Base-by-base conservation (phyloP, 1,284 basidiomycete genomes). In the Leccinum pachyderme region DNA sequence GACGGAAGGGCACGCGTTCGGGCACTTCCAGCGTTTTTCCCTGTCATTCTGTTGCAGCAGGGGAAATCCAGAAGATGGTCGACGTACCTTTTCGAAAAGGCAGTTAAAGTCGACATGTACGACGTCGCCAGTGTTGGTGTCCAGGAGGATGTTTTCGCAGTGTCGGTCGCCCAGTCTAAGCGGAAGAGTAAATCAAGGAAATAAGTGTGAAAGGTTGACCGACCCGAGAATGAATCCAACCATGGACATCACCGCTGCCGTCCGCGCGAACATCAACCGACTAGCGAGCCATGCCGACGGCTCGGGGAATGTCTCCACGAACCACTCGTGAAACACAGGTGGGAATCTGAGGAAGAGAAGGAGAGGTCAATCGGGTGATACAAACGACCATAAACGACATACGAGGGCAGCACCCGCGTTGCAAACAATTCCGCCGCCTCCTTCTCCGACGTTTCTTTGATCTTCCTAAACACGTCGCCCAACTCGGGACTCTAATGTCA, bases 61-160 rank as follows among this genome's bases (percentile, higher is more conserved):
- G 5, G 41, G 15, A n/a, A 28, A 2, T 0, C n/a, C 2, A 7
- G 8, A 11, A 28, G 9, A 5, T 5, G 31, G 7, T 18, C 9
- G 3, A 59, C 71, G 28, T 55, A 88, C 91, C 81, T 94, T 96
- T 63, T 99, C 97, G 64, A 99, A 99, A 11, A 99, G 78, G 74
- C 95, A 98, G 70, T 99, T 98, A 65, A 99, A 93, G 73, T 99
- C 97, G 48, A 99, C 95, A 64, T 99, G 97, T 2, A 99, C 90
- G 2, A 91, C 86, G 67, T 98, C 95, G 4, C 97, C 97, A 0
- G 87, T 90, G 55, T 86, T 87, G 2, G 80, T 82, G 67, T 99
- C 97, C 44, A 99, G 84, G 9, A 99, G 78, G 48, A 99, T 98
- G 68, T 99, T 99, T 73, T 99, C 97, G 63, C 91, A 88, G 70